Base-by-base conservation (phyloP, 768 basidiomycete genomes). In the Tylopilus intermedius region DNA sequence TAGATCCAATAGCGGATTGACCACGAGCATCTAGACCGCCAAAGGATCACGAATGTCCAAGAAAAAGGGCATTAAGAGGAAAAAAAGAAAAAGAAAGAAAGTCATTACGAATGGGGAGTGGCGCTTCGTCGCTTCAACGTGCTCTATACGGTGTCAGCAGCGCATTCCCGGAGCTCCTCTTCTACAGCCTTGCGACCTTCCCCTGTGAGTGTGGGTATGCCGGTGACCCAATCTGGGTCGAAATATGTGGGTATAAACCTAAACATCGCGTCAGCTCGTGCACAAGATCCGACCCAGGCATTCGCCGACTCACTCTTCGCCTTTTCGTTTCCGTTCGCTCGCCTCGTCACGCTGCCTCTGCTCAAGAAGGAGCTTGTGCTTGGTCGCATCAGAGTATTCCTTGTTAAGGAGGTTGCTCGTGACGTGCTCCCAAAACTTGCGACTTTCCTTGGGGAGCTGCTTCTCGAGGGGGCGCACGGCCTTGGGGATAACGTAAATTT, bases 281-380 rank as follows among this genome's bases (percentile, higher is more conserved):
- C 5, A 26, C 21, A 4, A 40, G 13, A 26, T 13, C 5, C 15
- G 1, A 2, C 10, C 14, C 14, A 21, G 10, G 10, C 43, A 29
- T 29, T 29, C 2, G 33, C 47, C 50, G 8, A 87, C 90, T 75
- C 63, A 95, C 90, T 80, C 77, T 29, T 81, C 68, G 15, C 87
- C 90, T 52, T 82, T 87, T 67, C 77, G 79, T 76, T 91, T 94
- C 71, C 92, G 77, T 67, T 92, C 90, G 10, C 86, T 88, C 6
- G 93, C 90, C 30, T 83, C 80, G 54, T 97, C 94, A 47, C 96
- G 75, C 76, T 98, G 96, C 64, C 67, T 80, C 78, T 98, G 95
- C 72, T 99, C 96, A 51, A 99, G 95, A 5, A 70, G 70, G 48
- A 93, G 80, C 77, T 99, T 99, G 74, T 88, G 81, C 75, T 79